phyloP scores from a whole-genome alignment of 2,329 filamentous ascomycete species.

The Colletotrichum salicis region DNA sequence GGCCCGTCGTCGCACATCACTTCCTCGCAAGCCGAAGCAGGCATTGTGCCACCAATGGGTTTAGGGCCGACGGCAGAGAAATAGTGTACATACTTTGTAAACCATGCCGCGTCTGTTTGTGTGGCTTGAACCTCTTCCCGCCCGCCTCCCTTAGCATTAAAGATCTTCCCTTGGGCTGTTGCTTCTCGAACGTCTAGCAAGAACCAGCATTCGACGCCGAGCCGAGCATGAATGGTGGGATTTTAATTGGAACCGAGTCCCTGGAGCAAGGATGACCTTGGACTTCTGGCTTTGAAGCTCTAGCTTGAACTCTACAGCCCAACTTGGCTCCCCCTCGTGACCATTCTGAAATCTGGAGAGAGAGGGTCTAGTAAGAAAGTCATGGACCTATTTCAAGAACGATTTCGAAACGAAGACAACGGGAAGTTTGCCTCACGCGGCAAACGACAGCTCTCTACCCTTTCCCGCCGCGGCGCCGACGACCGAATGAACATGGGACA shows the following conservation, averaged over 20 bases:
- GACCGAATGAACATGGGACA: background rate
- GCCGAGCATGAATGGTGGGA: background rate
- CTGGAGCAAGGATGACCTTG: background rate
- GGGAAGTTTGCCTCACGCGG: background rate
- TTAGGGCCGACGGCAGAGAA: conserved; percentile 10
- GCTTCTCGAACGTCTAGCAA: conserved; percentile 19
- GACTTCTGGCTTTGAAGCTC: background rate
- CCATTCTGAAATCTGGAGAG: background rate
- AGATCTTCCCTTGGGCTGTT: background rate
- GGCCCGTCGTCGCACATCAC: conserved; percentile 1
- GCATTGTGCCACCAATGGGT: conserved; percentile 19
- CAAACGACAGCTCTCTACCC: background rate
- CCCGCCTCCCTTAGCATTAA: conserved; percentile 1
- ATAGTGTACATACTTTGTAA: background rate
- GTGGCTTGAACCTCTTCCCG: background rate
- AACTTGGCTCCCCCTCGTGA: background rate
- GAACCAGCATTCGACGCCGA: background rate
- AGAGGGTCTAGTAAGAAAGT: background rate
- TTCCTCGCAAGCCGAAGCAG: background rate
- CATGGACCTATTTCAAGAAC: conserved; percentile 10
- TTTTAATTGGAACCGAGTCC: background rate
- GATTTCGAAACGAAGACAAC: conserved; percentile 26
- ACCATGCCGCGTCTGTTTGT: background rate
- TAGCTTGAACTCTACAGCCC: background rate
- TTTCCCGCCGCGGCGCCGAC: background rate